A percentile compares a stretch with the other conserved stretches of the same genome.
These are phyloP conservation scores for sorghum (Sorghum bicolor) DNA, from an alignment of 176 grass and related monocot species.

Conservation along the genomic window Sorghum_bicolor_NCBIv3 NC_012871.2:73062501-73063000, in stretches of 20 bases:
- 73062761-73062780: no score
- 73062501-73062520: constrained; percentile 53
- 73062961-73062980: no score
- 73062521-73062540: constrained; percentile 1
- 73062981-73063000: neutral
- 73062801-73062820: no score
- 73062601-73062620: constrained; percentile 57
- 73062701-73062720: constrained; percentile 19
- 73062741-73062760: no score
- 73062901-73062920: no score
- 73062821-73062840: no score
- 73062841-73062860: no score
- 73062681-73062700: constrained; percentile 48
- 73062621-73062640: constrained; percentile 49
- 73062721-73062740: neutral
- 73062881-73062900: no score
- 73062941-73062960: no score
- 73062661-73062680: constrained; percentile 47
- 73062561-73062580: constrained; percentile 57
- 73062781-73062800: no score
- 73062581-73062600: constrained; percentile 46
- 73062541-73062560: constrained; percentile 17
- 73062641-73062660: constrained; percentile 36
- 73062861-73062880: no score
- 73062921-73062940: no score